Evolutionary conservation across 805 yeast species (phyloP), one percentile per base, ranked within the genome.

Genomic region (Wickerhamiella parazyma): DNA sequence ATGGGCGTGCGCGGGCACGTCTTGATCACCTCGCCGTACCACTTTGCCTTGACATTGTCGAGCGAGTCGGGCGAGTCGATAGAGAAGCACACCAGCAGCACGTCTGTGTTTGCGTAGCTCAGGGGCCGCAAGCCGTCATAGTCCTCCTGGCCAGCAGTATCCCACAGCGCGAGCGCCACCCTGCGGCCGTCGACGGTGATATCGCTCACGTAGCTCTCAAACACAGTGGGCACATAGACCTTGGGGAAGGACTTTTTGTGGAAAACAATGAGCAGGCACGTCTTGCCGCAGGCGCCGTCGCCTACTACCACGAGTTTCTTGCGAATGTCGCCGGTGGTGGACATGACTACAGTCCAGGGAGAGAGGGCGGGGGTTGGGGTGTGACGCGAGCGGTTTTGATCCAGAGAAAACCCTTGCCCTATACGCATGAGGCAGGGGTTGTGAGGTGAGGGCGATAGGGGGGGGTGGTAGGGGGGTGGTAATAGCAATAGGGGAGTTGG

Each of bases 101-200:
- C 95, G 61, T 84, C 82, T 33, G 94, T 80, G 62, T 86, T 94
- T 49, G 95, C 95, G 65, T 86, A 86, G 11, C 89, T 79, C 51
- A 84, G 69, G 36, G 95, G 94, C 67, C 94, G 80, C 55, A 84
- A 70, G 65, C 95, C 81, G 65, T 85, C 95, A 62, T 86, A 86
- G 69, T 87, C 96, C 71, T 86, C 96, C 74, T 86, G 96, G 52
- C 96, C 96, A 45, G 96, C 95, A 54, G 95, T 86, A 85, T 86
- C 95, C 95, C 95, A 86, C 53, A 86, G 70, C 6, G 95, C 94
- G 64, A 86, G 70, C 63, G 87, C 95, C 47, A 89, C 96, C 61
- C 82, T 75, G 65, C 89, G 81, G 41, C 94, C 93, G 56, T 81
- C 89, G 46, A 80, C 80, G 59, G 77, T 95, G 46, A 89, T 96